Conservation (phyloP, 352 stramenopile species). For the Phytophthora quininea region DNA sequence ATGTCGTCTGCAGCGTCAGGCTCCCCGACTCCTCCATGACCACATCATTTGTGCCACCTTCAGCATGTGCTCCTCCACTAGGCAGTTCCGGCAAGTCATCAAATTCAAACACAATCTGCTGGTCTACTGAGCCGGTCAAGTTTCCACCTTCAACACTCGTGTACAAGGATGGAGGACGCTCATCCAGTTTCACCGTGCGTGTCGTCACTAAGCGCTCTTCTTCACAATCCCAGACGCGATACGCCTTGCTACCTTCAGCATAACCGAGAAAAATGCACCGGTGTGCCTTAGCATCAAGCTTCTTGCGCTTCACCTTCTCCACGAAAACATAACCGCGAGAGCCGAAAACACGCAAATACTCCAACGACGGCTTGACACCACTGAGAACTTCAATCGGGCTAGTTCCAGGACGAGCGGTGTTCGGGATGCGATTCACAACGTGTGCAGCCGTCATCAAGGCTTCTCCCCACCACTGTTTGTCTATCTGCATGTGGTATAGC, state of each 20-base stretch:
- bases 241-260: conserved; percentile 8
- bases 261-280: conserved; percentile 21
- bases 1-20: background rate
- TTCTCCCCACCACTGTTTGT: conserved; percentile 18
- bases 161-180: background rate
- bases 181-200: background rate
- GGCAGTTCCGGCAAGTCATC: background rate
- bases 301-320: conserved; percentile 19
- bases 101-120: background rate
- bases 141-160: no score
- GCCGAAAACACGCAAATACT: conserved; percentile 24
- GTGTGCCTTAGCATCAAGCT: conserved; percentile 13
- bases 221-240: background rate
- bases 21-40: no score
- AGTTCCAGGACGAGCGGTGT: conserved; percentile 7
- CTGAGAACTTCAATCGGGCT: conserved; percentile 15
- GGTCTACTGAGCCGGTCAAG: background rate
- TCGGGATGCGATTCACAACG: conserved; percentile 16
- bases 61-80: no score
- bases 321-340: conserved; percentile 14
- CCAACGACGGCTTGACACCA: conserved; percentile 10
- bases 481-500: conserved; percentile 8
- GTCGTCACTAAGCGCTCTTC: background rate
- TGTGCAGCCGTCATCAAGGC: conserved; percentile 18
- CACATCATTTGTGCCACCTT: no score